phyloP scores from a whole-genome alignment of 495 filamentous ascomycete genomes.

The Letharia columbiana region DNA sequence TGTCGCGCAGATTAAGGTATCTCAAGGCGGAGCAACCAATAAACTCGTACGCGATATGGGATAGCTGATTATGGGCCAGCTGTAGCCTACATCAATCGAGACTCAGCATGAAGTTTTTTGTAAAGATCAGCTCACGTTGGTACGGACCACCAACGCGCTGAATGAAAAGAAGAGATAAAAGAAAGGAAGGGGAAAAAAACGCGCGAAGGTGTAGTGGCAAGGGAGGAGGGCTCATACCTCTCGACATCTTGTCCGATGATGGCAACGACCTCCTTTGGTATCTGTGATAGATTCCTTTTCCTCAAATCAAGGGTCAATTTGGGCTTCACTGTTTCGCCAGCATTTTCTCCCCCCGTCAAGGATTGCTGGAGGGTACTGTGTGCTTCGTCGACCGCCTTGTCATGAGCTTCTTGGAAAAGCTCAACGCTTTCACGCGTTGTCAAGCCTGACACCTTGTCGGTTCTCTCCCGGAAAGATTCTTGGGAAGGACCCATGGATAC shows the following conservation, averaged over 20 bases:
- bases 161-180: not conserved
- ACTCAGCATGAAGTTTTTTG: slow-evolving; percentile 14
- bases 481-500: not conserved
- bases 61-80: slow-evolving; percentile 67
- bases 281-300: slow-evolving; percentile 65
- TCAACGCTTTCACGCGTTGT: slow-evolving; percentile 40
- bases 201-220: not conserved
- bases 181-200: not conserved
- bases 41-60: slow-evolving; percentile 69
- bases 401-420: slow-evolving; percentile 56
- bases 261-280: slow-evolving; percentile 85
- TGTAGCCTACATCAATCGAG: slow-evolving; percentile 17
- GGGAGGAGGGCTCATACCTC: slow-evolving; percentile 48
- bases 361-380: slow-evolving; percentile 57
- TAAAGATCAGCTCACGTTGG: not conserved
- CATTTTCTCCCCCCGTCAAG: slow-evolving; percentile 56
- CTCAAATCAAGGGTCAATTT: slow-evolving; percentile 85
- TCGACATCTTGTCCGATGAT: slow-evolving; percentile 90
- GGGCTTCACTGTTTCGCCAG: slow-evolving; percentile 59
- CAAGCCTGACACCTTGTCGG: slow-evolving; percentile 6
- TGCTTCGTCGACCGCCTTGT: slow-evolving; percentile 57
- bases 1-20: slow-evolving; percentile 90
- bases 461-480: slow-evolving; percentile 6
- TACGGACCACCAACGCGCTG: too few species aligned
- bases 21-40: slow-evolving; percentile 79